A percentile compares a stretch with the other conserved stretches of the same genome.
Evolutionary conservation across 768 basidiomycete genomes (phyloP).

Genomic region (Calocybe cyanea): DNA sequence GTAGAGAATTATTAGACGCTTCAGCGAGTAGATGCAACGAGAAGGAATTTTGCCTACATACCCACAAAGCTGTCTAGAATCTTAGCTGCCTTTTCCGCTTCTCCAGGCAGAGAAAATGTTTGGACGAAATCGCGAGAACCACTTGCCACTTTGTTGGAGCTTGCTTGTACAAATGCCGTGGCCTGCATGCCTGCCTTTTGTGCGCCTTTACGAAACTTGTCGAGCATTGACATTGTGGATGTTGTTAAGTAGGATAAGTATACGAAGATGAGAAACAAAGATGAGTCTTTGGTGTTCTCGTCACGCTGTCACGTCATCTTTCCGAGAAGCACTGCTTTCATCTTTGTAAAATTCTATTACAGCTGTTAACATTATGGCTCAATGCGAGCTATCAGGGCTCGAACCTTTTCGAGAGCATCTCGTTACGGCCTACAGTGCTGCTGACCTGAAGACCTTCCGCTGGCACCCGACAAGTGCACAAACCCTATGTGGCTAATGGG

Average conservation of each 20-base stretch:
- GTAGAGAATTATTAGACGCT: conserved; percentile 5
- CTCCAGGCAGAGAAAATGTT: conserved; percentile 85
- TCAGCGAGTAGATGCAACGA: not conserved
- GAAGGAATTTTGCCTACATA: conserved; percentile 27
- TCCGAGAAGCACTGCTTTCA: too few species aligned
- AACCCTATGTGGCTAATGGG: too few species aligned
- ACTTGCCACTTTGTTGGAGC: conserved; percentile 63
- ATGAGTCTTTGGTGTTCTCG: too few species aligned
- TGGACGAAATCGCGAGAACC: conserved; percentile 79
- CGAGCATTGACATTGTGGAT: conserved; percentile 49
- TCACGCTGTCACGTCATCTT: too few species aligned
- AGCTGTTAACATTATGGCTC: too few species aligned
- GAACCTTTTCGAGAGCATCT: too few species aligned
- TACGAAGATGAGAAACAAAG: too few species aligned
- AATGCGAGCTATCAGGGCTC: too few species aligned
- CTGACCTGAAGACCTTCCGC: too few species aligned
- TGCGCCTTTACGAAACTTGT: conserved; percentile 78
- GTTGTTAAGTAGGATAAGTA: not conserved
- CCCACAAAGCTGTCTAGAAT: conserved; percentile 91
- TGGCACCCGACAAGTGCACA: too few species aligned
- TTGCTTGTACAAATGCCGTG: conserved; percentile 65
- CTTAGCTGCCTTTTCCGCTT: conserved; percentile 91
- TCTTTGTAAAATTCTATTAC: too few species aligned
- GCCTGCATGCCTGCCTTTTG: conserved; percentile 82
- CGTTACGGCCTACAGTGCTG: too few species aligned